These are phyloP conservation scores for Melaleuca alternifolia DNA, from an alignment of 345 rosid species.

Conservation along the genomic window DNA sequence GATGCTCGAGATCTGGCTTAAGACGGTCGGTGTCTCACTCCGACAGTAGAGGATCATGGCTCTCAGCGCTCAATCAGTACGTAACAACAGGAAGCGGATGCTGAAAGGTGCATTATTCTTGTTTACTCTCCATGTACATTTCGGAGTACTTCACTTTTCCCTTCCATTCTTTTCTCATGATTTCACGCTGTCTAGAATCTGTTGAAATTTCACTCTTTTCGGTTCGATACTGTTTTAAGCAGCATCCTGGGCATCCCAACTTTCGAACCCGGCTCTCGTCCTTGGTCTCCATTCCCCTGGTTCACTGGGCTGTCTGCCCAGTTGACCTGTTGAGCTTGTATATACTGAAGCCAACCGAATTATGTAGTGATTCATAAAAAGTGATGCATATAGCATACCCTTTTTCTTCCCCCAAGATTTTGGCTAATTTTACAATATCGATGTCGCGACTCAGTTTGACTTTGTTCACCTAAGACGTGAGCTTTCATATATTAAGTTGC, in stretches of 20 bases:
- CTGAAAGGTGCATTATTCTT: slow-evolving; percentile 18
- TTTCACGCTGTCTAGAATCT: not conserved
- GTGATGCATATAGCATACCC: not conserved
- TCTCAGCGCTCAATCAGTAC: slow-evolving; percentile 63
- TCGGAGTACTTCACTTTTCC: not conserved
- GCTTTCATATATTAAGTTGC: not conserved
- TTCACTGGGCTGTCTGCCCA: not conserved
- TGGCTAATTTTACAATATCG: not conserved
- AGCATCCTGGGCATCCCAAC: not conserved
- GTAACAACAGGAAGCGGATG: slow-evolving; percentile 51
- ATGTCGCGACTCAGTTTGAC: not conserved
- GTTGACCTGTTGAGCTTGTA: not conserved
- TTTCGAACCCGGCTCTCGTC: not conserved
- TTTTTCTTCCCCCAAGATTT: not conserved
- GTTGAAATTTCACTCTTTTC: not conserved
- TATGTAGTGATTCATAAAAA: not conserved
- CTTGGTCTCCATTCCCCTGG: not conserved
- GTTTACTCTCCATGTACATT: not conserved
- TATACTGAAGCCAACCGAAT: not conserved
- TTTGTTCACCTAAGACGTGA: not conserved
- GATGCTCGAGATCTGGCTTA: slow-evolving; percentile 45
- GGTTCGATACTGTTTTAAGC: not conserved
- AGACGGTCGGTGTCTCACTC: slow-evolving; percentile 34
- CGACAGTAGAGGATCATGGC: slow-evolving; percentile 58
- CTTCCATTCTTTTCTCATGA: not conserved